Percentiles rank a stretch among this genome's conserved stretches.
Conservation (phyloP, 108 stramenopile genomes). For the Fragilariopsis cylindrus region DNA sequence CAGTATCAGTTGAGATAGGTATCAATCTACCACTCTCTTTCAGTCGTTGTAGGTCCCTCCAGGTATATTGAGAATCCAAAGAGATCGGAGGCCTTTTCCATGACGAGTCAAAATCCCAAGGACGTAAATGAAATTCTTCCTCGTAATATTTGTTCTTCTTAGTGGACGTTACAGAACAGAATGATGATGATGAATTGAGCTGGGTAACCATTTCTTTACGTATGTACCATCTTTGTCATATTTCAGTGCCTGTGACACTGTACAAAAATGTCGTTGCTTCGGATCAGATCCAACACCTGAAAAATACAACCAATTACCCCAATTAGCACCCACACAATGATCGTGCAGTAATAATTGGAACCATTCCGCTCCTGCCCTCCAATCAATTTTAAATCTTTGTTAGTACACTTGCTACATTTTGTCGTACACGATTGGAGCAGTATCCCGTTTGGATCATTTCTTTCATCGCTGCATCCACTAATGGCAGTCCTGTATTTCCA, state of each 20-base stretch:
- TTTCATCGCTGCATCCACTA: constrained; percentile 92
- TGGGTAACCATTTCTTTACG: constrained; percentile 79
- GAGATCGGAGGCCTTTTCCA: constrained; percentile 45
- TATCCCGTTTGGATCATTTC: constrained; percentile 86
- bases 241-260: constrained; percentile 65
- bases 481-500: constrained; percentile 81
- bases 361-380: constrained; percentile 88
- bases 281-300: constrained; percentile 86
- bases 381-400: constrained; percentile 80
- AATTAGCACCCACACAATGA: constrained; percentile 88
- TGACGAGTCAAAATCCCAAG: constrained; percentile 59
- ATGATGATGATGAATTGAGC: constrained; percentile 17
- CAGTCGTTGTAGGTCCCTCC: constrained; percentile 44
- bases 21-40: constrained; percentile 5
- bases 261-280: constrained; percentile 72
- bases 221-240: constrained; percentile 82
- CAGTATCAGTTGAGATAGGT: too few species aligned
- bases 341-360: constrained; percentile 86
- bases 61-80: constrained; percentile 60
- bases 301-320: constrained; percentile 89
- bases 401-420: constrained; percentile 88
- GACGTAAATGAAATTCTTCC: constrained; percentile 52
- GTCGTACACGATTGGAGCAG: constrained; percentile 90
- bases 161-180: neutral
- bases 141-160: neutral